Evolutionary conservation across 768 basidiomycete species (phyloP).

Genomic region (Sutorius australiensis): DNA sequence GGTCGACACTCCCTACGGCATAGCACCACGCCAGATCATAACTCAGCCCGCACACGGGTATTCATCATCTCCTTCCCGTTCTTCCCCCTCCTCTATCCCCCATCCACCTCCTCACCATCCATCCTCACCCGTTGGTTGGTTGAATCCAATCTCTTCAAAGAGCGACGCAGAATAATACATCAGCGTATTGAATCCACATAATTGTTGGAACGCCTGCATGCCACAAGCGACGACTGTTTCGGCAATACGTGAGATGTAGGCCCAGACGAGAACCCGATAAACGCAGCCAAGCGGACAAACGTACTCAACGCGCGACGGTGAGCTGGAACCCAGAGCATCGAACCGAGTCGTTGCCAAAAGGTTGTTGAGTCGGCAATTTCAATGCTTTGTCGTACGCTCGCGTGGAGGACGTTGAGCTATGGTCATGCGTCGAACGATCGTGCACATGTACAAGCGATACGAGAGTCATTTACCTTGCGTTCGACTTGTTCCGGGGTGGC

Average conservation of each 20-base stretch:
- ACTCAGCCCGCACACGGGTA: no score
- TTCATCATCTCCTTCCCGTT: no score
- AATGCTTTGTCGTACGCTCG: constrained; percentile 57
- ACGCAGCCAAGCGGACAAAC: constrained; percentile 9
- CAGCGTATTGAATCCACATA: constrained; percentile 82
- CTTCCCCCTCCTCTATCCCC: background rate
- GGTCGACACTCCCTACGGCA: no score
- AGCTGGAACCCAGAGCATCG: constrained; percentile 51
- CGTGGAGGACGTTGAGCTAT: constrained; percentile 56
- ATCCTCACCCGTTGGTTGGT: constrained; percentile 55
- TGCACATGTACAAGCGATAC: background rate
- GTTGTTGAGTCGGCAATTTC: constrained; percentile 61
- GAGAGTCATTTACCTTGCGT: constrained; percentile 44
- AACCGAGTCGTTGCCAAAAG: constrained; percentile 49
- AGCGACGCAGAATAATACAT: constrained; percentile 75
- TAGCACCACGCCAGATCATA: no score
- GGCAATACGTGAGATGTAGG: background rate
- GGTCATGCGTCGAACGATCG: background rate
- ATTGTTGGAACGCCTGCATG: constrained; percentile 79
- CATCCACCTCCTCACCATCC: no score
- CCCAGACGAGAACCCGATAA: background rate
- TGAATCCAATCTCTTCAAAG: constrained; percentile 77
- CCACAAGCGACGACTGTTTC: constrained; percentile 67
- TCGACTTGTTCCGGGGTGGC: constrained; percentile 64
- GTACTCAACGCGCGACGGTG: constrained; percentile 69